Evolutionary conservation across 2,329 filamentous ascomycete species (phyloP).

Genomic region (Fusarium buxicola): DNA sequence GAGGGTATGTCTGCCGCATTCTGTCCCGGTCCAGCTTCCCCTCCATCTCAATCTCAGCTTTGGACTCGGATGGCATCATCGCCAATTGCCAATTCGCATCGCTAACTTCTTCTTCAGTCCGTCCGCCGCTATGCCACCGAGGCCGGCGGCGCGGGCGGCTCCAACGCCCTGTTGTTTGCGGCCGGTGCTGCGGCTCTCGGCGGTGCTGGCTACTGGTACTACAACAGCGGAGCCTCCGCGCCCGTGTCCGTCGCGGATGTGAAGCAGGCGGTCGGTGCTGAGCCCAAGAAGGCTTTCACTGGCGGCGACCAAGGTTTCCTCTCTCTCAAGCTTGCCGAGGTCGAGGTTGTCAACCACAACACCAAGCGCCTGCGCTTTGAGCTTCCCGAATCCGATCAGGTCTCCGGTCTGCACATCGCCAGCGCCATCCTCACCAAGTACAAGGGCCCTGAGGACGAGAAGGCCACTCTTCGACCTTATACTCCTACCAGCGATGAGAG

Average conservation of each 20-base stretch:
- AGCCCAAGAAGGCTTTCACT: constrained; percentile 68
- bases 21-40: constrained; percentile 1
- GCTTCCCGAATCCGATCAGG: constrained; percentile 83
- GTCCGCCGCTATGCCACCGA: constrained; percentile 77
- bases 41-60: constrained; percentile 10
- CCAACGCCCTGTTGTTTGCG: constrained; percentile 70
- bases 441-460: constrained; percentile 84
- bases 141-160: constrained; percentile 62
- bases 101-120: constrained; percentile 57
- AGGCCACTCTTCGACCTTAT: constrained; percentile 91
- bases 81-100: neutral
- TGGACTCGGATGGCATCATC: constrained; percentile 16
- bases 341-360: constrained; percentile 90
- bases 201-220: constrained; percentile 68
- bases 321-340: constrained; percentile 80
- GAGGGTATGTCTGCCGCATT: constrained; percentile 62
- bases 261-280: constrained; percentile 61
- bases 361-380: constrained; percentile 93
- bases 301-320: constrained; percentile 93
- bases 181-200: constrained; percentile 70
- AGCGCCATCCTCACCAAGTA: constrained; percentile 94
- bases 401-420: constrained; percentile 83
- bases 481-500: constrained; percentile 91
- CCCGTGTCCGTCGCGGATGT: constrained; percentile 65
- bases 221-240: constrained; percentile 61